Conservation (phyloP, 1,284 basidiomycete genomes). For the Leccinum ponderosum region DNA sequence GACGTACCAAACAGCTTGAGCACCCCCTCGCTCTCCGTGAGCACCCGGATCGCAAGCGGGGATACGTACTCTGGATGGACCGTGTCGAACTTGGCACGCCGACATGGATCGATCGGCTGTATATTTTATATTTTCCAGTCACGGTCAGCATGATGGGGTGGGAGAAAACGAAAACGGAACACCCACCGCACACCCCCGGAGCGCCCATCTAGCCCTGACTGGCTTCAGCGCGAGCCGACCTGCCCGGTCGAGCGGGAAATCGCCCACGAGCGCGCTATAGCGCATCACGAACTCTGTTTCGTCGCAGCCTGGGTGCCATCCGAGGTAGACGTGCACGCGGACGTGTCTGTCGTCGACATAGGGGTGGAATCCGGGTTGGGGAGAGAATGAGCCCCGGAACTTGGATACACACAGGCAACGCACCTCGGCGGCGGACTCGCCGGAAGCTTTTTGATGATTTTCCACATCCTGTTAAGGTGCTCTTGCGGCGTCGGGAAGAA, state of each 20-base stretch:
- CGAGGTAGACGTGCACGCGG: conserved; percentile 33
- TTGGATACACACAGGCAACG: conserved; percentile 4
- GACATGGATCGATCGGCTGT: conserved; percentile 30
- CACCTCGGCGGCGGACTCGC: conserved; percentile 22
- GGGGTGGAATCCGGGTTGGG: background rate
- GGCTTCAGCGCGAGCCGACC: conserved; percentile 21
- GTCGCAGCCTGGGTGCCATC: conserved; percentile 29
- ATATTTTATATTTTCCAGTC: background rate
- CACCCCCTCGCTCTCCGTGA: conserved; percentile 28
- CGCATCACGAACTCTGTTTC: conserved; percentile 32
- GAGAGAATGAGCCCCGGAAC: background rate
- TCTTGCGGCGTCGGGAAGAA: conserved; percentile 28
- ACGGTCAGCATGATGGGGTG: background rate
- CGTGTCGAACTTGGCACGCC: conserved; percentile 25
- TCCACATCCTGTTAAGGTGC: conserved; percentile 34
- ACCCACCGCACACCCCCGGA: conserved; percentile 22
- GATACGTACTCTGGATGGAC: conserved; percentile 26
- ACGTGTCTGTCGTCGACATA: conserved; percentile 23
- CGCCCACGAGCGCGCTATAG: conserved; percentile 27
- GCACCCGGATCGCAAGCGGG: conserved; percentile 27
- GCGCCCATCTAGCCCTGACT: conserved; percentile 24
- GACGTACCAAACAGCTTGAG: conserved; percentile 33
- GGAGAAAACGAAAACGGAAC: background rate
- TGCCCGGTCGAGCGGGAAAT: conserved; percentile 25
- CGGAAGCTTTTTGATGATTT: conserved; percentile 16